Evolutionary conservation across 257 asterid genomes (phyloP).

Genomic region (Lavandula angustifolia): DNA sequence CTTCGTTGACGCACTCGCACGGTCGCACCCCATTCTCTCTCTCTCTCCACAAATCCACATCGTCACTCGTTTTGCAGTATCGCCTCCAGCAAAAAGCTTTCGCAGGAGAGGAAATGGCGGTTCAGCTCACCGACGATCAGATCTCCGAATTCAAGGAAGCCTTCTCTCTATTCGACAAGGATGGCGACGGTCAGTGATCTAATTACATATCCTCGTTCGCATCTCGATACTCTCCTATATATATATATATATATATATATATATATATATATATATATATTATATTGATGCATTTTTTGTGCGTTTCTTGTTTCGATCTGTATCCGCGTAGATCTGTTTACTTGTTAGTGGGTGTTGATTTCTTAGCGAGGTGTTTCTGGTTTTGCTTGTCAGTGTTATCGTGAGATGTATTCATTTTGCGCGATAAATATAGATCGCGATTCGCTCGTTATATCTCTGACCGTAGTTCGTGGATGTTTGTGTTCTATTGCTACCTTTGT

Average conservation of each 20-base stretch:
- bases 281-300: constrained; percentile 5
- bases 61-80: constrained; percentile 27
- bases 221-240: constrained; percentile 9
- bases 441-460: neutral
- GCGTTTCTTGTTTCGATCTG: constrained; percentile 25
- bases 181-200: constrained; percentile 48
- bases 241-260: too few species aligned
- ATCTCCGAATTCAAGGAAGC: constrained; percentile 56
- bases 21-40: constrained; percentile 24
- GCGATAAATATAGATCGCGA: constrained; percentile 31
- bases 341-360: neutral
- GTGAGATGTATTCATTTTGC: constrained; percentile 27
- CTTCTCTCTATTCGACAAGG: constrained; percentile 52
- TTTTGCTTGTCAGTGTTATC: constrained; percentile 18
- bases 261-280: too few species aligned
- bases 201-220: constrained; percentile 9
- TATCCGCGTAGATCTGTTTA: constrained; percentile 28
- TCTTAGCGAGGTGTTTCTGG: constrained; percentile 19
- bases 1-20: constrained; percentile 36
- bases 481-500: neutral
- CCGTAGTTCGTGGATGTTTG: neutral
- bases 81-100: constrained; percentile 29
- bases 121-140: constrained; percentile 50
- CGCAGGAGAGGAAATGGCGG: constrained; percentile 37
- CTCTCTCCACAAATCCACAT: constrained; percentile 18